Conservation (phyloP, 2,329 filamentous ascomycete species). For the Penicillium brevicompactum region DNA sequence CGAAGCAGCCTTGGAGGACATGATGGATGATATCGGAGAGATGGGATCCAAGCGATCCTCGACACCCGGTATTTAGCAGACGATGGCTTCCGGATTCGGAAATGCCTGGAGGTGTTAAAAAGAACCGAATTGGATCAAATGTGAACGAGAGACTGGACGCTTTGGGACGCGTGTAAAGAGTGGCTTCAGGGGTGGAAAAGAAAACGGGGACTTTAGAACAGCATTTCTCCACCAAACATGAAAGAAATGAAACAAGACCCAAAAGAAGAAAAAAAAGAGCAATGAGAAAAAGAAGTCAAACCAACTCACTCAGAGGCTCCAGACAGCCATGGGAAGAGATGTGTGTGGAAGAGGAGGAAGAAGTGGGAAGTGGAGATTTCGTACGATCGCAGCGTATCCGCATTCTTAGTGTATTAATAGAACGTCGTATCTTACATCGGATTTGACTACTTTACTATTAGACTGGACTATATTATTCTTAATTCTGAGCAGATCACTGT, state of each 20-base stretch:
- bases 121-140: constrained; percentile 1
- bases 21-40: neutral
- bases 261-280: constrained; percentile 10
- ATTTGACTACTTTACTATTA: neutral
- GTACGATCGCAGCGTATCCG: constrained; percentile 20
- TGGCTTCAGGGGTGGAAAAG: constrained; percentile 18
- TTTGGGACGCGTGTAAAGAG: constrained; percentile 14
- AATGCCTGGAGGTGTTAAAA: neutral
- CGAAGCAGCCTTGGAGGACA: neutral
- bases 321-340: constrained; percentile 28
- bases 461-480: neutral
- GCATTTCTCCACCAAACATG: neutral
- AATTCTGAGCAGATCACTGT: no score
- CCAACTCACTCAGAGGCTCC: constrained; percentile 13
- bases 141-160: constrained; percentile 16
- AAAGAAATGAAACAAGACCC: constrained; percentile 8
- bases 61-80: constrained; percentile 5
- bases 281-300: constrained; percentile 9
- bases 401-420: constrained; percentile 16
- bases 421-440: neutral
- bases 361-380: constrained; percentile 27
- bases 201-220: constrained; percentile 1
- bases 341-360: constrained; percentile 25
- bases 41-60: constrained; percentile 11
- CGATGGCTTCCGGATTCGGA: constrained; percentile 1